A percentile compares a stretch with the other conserved stretches of the same genome.
Conservation (phyloP, 805 yeast genomes). For the Zygosaccharomyces bailii region DNA sequence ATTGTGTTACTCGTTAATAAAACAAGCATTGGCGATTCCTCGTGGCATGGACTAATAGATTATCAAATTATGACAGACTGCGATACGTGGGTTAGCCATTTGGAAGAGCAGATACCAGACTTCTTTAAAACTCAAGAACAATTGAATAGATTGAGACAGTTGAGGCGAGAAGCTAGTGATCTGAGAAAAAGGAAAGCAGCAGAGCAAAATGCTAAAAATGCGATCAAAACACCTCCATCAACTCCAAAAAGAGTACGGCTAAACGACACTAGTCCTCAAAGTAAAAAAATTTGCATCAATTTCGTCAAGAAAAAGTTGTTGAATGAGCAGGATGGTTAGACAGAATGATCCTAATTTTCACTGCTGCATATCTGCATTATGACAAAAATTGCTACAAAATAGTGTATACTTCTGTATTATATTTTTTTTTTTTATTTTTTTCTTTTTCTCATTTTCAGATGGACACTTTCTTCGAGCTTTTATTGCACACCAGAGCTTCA, state of each 20-base stretch:
- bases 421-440: not conserved
- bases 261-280: not conserved
- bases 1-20: constrained; percentile 73
- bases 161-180: constrained; percentile 35
- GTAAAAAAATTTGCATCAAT: constrained; percentile 2
- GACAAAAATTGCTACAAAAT: not conserved
- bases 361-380: not conserved
- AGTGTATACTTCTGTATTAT: no score
- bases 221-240: constrained; percentile 15
- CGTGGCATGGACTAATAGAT: constrained; percentile 73
- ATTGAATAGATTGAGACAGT: constrained; percentile 29
- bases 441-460: not conserved
- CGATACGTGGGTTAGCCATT: constrained; percentile 67
- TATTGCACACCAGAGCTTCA: no score
- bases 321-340: not conserved
- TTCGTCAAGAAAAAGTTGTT: constrained; percentile 12
- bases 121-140: constrained; percentile 55
- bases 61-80: constrained; percentile 78
- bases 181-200: constrained; percentile 26
- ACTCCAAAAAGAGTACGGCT: constrained; percentile 18
- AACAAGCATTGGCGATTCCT: constrained; percentile 53
- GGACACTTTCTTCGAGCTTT: no score
- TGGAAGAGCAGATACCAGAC: constrained; percentile 54
- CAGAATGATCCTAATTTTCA: not conserved
- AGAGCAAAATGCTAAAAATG: constrained; percentile 11